Evolutionary conservation across 225 moss, liverwort and hornwort genomes (phyloP), one percentile per base, ranked within the genome.

Genomic region (Polytrichum commune): DNA sequence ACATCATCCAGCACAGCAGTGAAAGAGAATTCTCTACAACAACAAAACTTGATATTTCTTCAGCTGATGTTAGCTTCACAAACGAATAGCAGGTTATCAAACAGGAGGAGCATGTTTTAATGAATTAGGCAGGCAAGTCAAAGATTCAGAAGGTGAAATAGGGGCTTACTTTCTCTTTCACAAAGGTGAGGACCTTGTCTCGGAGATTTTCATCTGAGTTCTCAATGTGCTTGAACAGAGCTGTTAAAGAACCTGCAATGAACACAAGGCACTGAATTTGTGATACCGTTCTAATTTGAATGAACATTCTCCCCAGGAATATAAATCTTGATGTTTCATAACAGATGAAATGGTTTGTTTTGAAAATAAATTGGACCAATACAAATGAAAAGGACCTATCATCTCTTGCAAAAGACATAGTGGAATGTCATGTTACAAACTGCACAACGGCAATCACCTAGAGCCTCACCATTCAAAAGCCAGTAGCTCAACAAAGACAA

Each of bases 191-290:
- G 77, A 97, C 96, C 85, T 94, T 92, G 62, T 97, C 96, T 69
- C 96, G 89, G 63, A 97, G 82, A 54, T 97, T 97, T 78, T 97
- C 96, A 78, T 97, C 96, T 61, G 93, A 91, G 70, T 86, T 97
- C 71, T 94, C 96, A 72, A 97, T 97, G 72, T 97, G 96, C 85
- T 94, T 97, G 82, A 97, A 97, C 70, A 97, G 76, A 38, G 94
- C 96, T 76, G 96, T 97, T 64, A 97, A 78, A 67, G 93, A 91
- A 57, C 94, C 96, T 97, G 92, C 64, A 72, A 68, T 70, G 60
- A 56, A 55, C 46, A 29, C 53, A 74, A 74, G 7, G 22, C 6
- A 58, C 58, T 58, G 7, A 23, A 16, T 3, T 46, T 46, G 46
- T 46, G 46, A 46, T 3, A 46, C 16, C 3, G 16, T 46, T 13